Percentiles rank a stretch among this genome's conserved stretches.
These are phyloP conservation scores for Marasmius sp. DNA, from an alignment of 1,284 basidiomycete species.

Conservation along the genomic window DNA sequence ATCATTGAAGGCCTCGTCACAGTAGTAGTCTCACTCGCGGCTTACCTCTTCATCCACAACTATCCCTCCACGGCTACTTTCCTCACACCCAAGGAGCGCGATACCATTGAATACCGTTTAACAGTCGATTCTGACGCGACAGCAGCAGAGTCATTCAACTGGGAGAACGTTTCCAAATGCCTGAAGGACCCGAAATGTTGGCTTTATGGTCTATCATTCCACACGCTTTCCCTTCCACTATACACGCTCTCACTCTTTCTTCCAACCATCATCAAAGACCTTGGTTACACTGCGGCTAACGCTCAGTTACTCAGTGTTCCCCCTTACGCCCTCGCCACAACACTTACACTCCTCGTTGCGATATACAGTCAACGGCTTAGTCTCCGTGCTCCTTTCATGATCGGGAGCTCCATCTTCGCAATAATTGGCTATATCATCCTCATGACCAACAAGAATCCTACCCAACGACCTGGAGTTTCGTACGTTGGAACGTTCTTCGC, in stretches of 20 bases:
- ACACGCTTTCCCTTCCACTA: constrained; percentile 45
- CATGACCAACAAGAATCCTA: constrained; percentile 30
- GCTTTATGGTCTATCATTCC: background rate
- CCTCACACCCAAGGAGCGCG: background rate
- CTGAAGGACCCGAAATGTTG: constrained; percentile 2
- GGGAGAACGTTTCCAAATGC: constrained; percentile 1
- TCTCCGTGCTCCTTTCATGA: constrained; percentile 44
- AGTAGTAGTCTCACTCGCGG: constrained; percentile 42
- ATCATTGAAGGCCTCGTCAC: constrained; percentile 78
- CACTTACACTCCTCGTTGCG: constrained; percentile 41
- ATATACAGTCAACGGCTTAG: constrained; percentile 42
- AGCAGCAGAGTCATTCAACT: background rate
- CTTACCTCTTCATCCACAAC: background rate
- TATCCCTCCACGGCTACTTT: background rate
- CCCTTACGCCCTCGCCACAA: constrained; percentile 45
- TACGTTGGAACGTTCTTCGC: constrained; percentile 55
- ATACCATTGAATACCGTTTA: background rate
- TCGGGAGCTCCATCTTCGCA: constrained; percentile 35
- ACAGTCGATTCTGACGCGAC: constrained; percentile 1
- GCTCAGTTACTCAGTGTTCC: constrained; percentile 62
- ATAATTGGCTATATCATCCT: constrained; percentile 47
- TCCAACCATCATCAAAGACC: constrained; percentile 53
- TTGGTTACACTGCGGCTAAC: constrained; percentile 54
- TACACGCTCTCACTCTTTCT: constrained; percentile 61
- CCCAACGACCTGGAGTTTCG: constrained; percentile 30